A percentile compares a stretch with the other conserved stretches of the same genome.
Evolutionary conservation across 2,329 filamentous ascomycete genomes (phyloP).

Genomic region (Paraphaeosphaeria sporulosa): DNA sequence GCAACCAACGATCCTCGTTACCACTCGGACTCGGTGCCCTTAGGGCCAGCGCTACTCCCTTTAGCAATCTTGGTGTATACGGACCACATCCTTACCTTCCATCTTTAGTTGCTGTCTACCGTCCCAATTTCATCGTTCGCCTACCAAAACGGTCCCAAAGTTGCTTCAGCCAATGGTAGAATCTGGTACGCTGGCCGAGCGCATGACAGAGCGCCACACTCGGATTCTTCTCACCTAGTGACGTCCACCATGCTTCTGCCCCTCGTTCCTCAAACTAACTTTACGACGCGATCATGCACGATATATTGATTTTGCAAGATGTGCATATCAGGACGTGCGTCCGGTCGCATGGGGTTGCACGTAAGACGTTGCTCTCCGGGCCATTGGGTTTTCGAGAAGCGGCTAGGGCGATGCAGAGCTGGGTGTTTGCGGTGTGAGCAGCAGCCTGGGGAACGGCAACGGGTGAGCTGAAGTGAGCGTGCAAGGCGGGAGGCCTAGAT

Average conservation of each 20-base stretch:
- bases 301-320: constrained; percentile 9
- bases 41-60: neutral
- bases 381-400: neutral
- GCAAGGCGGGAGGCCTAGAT: neutral
- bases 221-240: constrained; percentile 5
- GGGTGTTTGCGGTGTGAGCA: constrained; percentile 8
- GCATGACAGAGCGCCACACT: constrained; percentile 12
- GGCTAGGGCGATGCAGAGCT: neutral
- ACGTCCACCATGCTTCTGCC: neutral
- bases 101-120: neutral
- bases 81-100: neutral
- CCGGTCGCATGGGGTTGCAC: neutral
- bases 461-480: constrained; percentile 6
- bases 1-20: neutral
- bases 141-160: constrained; percentile 1
- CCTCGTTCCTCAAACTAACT: neutral
- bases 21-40: neutral
- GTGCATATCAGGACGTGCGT: neutral
- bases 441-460: neutral
- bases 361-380: constrained; percentile 7
- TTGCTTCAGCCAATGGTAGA: neutral
- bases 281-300: constrained; percentile 3
- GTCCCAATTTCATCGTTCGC: neutral
- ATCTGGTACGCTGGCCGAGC: neutral
- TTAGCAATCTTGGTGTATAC: neutral